Evolutionary conservation across 371 early-diverging fungal species (phyloP).

Genomic region (Dichotomocladium elegans): DNA sequence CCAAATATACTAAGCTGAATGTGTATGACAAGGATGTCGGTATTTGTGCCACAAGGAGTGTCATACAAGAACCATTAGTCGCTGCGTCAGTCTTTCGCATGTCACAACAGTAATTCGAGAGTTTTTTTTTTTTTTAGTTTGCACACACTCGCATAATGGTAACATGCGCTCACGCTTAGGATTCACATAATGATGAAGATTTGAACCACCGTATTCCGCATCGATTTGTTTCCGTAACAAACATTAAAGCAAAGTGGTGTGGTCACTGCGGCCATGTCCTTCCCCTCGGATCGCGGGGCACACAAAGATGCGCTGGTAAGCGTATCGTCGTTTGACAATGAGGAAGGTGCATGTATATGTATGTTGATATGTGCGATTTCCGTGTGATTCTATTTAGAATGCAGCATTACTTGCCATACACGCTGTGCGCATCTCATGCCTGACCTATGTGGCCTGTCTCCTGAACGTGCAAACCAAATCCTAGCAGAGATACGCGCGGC

Average conservation of each 20-base stretch:
- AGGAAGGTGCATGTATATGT: no score
- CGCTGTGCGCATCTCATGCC: constrained; percentile 85
- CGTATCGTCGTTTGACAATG: no score
- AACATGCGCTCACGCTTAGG: not conserved
- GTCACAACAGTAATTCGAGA: not conserved
- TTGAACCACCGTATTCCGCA: constrained; percentile 92
- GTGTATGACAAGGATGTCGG: constrained; percentile 1
- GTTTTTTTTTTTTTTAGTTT: not conserved
- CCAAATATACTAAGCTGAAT: no score
- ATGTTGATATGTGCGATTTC: no score
- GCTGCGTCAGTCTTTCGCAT: not conserved
- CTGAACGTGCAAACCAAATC: constrained; percentile 81
- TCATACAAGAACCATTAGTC: constrained; percentile 71
- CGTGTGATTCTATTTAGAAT: constrained; percentile 61
- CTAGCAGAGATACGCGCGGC: constrained; percentile 70
- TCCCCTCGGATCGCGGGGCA: constrained; percentile 70
- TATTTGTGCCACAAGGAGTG: constrained; percentile 94
- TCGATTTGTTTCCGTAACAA: constrained; percentile 76
- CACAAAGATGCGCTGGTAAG: constrained; percentile 54
- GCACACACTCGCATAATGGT: no score
- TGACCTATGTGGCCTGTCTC: constrained; percentile 89
- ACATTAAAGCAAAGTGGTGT: constrained; percentile 89
- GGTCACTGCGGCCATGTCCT: constrained; percentile 96
- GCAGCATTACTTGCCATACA: constrained; percentile 77
- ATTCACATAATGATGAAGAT: not conserved